Evolutionary conservation across 169 alveolate species (phyloP).

Genomic region (Eimeria necatrix): DNA sequence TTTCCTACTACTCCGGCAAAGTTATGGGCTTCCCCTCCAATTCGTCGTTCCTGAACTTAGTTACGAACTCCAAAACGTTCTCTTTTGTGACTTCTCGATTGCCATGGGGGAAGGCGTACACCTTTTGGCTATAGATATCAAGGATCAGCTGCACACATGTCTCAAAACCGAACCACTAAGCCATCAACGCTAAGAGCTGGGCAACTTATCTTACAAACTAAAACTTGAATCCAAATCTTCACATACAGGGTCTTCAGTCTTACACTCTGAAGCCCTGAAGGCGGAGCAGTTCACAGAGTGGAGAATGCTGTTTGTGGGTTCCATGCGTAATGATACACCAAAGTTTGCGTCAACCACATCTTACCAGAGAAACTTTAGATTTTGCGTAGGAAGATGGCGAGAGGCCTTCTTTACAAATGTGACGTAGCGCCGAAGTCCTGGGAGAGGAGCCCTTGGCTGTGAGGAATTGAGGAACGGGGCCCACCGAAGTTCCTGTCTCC

Average conservation of each 20-base stretch:
- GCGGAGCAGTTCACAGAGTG: neutral
- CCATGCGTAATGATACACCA: too few relatives aligned
- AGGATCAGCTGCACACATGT: neutral
- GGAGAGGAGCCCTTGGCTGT: neutral
- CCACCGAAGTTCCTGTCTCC: neutral
- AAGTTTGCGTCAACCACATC: too few relatives aligned
- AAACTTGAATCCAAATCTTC: neutral
- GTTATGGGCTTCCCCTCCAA: neutral
- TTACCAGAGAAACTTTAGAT: neutral
- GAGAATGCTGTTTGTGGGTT: too few relatives aligned
- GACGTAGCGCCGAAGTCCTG: neutral
- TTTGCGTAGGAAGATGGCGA: neutral
- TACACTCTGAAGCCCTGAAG: neutral
- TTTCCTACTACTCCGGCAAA: neutral
- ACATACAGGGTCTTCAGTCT: neutral
- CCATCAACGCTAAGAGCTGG: neutral
- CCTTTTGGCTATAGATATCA: neutral
- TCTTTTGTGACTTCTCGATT: neutral
- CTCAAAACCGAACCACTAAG: constrained; percentile 11
- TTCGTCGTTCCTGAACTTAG: neutral
- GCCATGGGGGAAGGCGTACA: neutral
- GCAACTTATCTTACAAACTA: neutral
- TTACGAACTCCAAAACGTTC: neutral
- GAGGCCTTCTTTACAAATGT: neutral
- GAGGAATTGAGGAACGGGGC: constrained; percentile 29